Percentiles rank a stretch among this genome's conserved stretches.
phyloP scores from a whole-genome alignment of 306 rosid genomes.

The Purshia tridentata region DNA sequence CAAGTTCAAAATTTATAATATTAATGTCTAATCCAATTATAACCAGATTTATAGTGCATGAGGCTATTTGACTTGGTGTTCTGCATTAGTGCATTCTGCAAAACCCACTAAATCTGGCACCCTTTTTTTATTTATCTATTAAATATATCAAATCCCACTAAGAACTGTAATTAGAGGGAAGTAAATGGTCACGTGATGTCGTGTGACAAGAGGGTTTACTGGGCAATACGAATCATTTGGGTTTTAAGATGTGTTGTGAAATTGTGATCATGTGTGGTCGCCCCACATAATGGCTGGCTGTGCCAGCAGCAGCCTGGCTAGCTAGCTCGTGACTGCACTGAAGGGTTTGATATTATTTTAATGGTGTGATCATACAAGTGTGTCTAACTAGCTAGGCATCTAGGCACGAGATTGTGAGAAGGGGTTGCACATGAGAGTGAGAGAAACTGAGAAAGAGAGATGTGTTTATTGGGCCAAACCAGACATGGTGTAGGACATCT shows the following conservation, averaged over 20 bases:
- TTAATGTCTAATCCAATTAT: background rate
- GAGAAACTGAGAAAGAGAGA: constrained; percentile 35
- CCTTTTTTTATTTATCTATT: background rate
- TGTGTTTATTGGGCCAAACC: constrained; percentile 34
- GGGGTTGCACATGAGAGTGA: constrained; percentile 26
- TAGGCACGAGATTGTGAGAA: constrained; percentile 48
- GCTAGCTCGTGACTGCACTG: constrained; percentile 49
- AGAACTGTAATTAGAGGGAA: background rate
- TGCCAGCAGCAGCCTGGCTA: background rate
- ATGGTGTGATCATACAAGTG: constrained; percentile 35
- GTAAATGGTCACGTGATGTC: constrained; percentile 49
- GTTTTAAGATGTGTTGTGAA: background rate
- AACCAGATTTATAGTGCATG: background rate
- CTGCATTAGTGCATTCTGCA: background rate
- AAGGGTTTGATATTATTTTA: constrained; percentile 31
- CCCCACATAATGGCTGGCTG: constrained; percentile 28
- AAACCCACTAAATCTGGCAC: constrained; percentile 26
- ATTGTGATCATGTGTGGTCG: constrained; percentile 17
- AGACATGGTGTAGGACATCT: constrained; percentile 42
- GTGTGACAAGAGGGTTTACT: constrained; percentile 35
- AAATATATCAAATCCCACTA: constrained; percentile 13
- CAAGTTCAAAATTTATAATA: background rate
- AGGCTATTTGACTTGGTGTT: constrained; percentile 25
- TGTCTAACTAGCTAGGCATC: constrained; percentile 49
- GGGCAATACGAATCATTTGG: constrained; percentile 27